Evolutionary conservation across 768 basidiomycete genomes (phyloP), one percentile per base, ranked within the genome.

Genomic region (Pulveroboletus sp.): DNA sequence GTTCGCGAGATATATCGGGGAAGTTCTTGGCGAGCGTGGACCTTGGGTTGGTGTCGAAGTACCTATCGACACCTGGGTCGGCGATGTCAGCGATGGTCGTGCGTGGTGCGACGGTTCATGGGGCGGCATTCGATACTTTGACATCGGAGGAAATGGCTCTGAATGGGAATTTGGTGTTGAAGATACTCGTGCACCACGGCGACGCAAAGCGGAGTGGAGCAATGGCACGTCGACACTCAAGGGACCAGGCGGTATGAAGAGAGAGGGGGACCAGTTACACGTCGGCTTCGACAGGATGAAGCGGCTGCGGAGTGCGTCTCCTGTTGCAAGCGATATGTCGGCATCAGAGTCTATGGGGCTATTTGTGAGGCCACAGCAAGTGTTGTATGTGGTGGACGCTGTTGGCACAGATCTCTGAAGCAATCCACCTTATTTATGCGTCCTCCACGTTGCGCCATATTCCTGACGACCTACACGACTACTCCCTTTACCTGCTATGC

Each of bases 41-140:
- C 82, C 88, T 0, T 94, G 92, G 92, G 88, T 93, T 7, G 92
- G 92, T 12, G 88, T 94, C 14, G 92, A 94, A 65, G 88, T 93
- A 10, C 89, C 90, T 1, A 72, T 91, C 8, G 66, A 66, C 28
- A 69, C 69, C n/a, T 79, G 79, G 75, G 70, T 71, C 2, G 73
- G 70, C 10, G 77, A 80, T 24, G 69, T 73, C 46, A 68, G 74
- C 12, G 77, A 81, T 27, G 83, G 78, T n/a, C 73, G 86, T n/a
- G 80, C 79, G 50, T 93, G 91, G 91, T 79, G 89, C 61, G 90
- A 94, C 57, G 92, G 92, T 0, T 77, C 79, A 0, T 87, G 86
- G 83, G 82, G 81, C 27, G 92, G 91, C 0, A 71, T 91, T 39
- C 78, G 83, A 24, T 93, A 92, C 67, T 93, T 93, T 60, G 89